A percentile compares a stretch with the other conserved stretches of the same genome.
Evolutionary conservation across 768 basidiomycete species (phyloP).

Genomic region (Wakefieldia striispora): DNA sequence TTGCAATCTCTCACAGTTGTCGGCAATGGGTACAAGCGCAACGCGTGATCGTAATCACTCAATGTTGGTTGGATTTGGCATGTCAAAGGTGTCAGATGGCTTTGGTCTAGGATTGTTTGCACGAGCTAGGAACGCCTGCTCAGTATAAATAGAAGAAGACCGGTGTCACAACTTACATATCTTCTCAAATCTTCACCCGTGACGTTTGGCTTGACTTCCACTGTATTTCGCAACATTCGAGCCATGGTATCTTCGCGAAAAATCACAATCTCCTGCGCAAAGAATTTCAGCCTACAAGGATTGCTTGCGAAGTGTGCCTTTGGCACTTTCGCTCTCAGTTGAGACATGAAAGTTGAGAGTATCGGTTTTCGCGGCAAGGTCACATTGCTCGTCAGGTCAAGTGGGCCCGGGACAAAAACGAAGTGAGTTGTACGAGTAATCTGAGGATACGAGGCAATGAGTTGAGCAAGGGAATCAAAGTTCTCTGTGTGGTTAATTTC

Average conservation of each 20-base stretch:
- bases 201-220: slow-evolving; percentile 82
- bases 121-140: slow-evolving; percentile 61
- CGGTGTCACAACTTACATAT: slow-evolving; percentile 58
- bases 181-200: slow-evolving; percentile 80
- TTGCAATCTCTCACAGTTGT: slow-evolving; percentile 64
- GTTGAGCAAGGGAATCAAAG: slow-evolving; percentile 82
- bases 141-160: neutral
- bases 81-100: slow-evolving; percentile 88
- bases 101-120: slow-evolving; percentile 95
- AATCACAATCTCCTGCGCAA: slow-evolving; percentile 92
- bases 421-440: slow-evolving; percentile 84
- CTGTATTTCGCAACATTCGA: slow-evolving; percentile 87
- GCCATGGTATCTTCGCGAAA: slow-evolving; percentile 94
- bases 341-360: slow-evolving; percentile 68
- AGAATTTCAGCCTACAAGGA: slow-evolving; percentile 93
- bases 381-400: slow-evolving; percentile 81
- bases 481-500: slow-evolving; percentile 53
- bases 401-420: slow-evolving; percentile 91
- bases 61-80: slow-evolving; percentile 82
- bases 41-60: slow-evolving; percentile 87
- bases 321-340: slow-evolving; percentile 70
- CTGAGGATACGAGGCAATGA: slow-evolving; percentile 77
- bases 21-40: slow-evolving; percentile 92
- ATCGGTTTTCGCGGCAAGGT: slow-evolving; percentile 81
- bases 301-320: slow-evolving; percentile 84